Evolutionary conservation across 306 rosid species (phyloP).

Genomic region (Trifolium fragiferum): DNA sequence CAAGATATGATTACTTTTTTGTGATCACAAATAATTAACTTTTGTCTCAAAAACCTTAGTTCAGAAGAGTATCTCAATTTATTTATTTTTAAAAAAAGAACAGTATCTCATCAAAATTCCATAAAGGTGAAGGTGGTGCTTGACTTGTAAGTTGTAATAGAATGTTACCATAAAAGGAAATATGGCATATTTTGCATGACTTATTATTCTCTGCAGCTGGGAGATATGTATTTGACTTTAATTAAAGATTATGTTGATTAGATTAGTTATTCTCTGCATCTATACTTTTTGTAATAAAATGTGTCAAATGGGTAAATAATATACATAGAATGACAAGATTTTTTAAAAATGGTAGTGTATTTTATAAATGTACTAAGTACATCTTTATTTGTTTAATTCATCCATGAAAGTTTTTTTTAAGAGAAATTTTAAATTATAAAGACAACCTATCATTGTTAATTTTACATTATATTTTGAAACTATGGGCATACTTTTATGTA

Average conservation of each 20-base stretch:
- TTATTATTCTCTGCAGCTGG: background rate
- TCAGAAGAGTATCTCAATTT: background rate
- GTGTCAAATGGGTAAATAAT: too few species aligned
- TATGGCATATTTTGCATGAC: background rate
- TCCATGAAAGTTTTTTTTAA: too few species aligned
- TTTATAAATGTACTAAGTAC: too few species aligned
- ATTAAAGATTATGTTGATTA: background rate
- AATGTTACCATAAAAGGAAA: background rate
- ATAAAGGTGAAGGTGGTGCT: background rate
- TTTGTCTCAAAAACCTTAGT: background rate
- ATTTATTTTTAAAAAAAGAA: too few species aligned
- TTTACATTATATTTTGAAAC: too few species aligned
- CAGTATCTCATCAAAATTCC: background rate
- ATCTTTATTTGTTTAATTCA: too few species aligned
- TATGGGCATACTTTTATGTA: too few species aligned
- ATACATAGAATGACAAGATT: too few species aligned
- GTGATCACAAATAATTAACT: background rate
- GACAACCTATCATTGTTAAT: too few species aligned
- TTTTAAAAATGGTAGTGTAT: too few species aligned
- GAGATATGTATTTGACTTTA: background rate
- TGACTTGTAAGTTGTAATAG: background rate
- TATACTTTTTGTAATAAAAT: too few species aligned
- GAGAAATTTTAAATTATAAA: too few species aligned
- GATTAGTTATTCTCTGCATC: background rate
- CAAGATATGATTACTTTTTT: background rate